Evolutionary conservation across 768 basidiomycete genomes (phyloP).

Genomic region (Leccinum pellstonianum): DNA sequence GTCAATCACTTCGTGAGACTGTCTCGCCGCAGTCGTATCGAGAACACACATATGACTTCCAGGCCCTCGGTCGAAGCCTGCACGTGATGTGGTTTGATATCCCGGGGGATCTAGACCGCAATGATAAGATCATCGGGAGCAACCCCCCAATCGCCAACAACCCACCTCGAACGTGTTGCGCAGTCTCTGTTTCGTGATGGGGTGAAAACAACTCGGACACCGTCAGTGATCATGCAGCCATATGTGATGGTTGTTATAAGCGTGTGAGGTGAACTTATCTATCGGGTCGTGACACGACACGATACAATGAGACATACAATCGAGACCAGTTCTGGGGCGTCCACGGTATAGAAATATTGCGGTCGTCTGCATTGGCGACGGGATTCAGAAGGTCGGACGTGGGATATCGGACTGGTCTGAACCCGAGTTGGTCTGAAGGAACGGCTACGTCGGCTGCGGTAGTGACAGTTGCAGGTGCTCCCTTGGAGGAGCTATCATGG

Average conservation of each 20-base stretch:
- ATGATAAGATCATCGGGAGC: neutral
- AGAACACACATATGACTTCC: conserved; percentile 66
- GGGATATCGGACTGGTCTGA: conserved; percentile 14
- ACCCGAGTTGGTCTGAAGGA: conserved; percentile 33
- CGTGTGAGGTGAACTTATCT: neutral
- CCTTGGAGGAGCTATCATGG: neutral
- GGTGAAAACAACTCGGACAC: conserved; percentile 83
- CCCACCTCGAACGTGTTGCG: conserved; percentile 80
- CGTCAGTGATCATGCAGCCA: conserved; percentile 95
- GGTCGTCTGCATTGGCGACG: conserved; percentile 53
- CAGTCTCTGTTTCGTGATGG: conserved; percentile 86
- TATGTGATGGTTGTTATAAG: conserved; percentile 70
- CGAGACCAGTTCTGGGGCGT: conserved; percentile 67
- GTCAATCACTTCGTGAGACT: conserved; percentile 3
- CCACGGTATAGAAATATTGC: conserved; percentile 71
- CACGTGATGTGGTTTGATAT: conserved; percentile 63
- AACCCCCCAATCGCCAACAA: neutral
- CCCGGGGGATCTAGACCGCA: conserved; percentile 63
- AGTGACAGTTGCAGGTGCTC: conserved; percentile 4
- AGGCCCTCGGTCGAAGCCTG: conserved; percentile 61
- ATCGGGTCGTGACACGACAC: neutral
- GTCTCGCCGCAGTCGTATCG: neutral
- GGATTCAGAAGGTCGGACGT: conserved; percentile 45
- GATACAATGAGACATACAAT: conserved; percentile 53
- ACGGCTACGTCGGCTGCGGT: conserved; percentile 6